A percentile compares a stretch with the other conserved stretches of the same genome.
These are phyloP conservation scores for Termitomyces sp. DNA, from an alignment of 768 basidiomycete species.

Conservation along the genomic window DNA sequence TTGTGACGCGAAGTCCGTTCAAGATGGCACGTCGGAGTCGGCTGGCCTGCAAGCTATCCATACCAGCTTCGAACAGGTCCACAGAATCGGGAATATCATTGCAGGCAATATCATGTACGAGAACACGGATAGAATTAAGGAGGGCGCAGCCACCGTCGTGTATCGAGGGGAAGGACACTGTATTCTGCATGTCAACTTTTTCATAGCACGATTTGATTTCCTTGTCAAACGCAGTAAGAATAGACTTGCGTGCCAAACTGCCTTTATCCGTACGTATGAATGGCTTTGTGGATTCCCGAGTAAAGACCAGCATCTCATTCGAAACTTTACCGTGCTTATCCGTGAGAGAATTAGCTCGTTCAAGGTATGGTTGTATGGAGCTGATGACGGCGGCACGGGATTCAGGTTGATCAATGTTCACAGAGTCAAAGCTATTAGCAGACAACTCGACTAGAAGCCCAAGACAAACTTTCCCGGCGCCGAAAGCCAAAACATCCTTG, in stretches of 20 bases:
- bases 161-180: constrained; percentile 20
- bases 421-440: constrained; percentile 6
- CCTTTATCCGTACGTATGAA: constrained; percentile 33
- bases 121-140: constrained; percentile 14
- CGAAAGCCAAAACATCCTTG: constrained; percentile 31
- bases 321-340: constrained; percentile 32
- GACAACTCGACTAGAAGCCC: constrained; percentile 31
- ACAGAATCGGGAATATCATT: constrained; percentile 16
- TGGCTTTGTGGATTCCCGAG: constrained; percentile 22
- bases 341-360: constrained; percentile 26
- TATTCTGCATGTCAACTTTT: constrained; percentile 16
- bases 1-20: constrained; percentile 18
- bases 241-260: constrained; percentile 27
- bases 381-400: constrained; percentile 14
- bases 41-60: constrained; percentile 35
- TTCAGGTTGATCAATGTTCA: constrained; percentile 13
- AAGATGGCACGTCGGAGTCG: constrained; percentile 25
- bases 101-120: constrained; percentile 17
- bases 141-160: constrained; percentile 16
- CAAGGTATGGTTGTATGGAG: constrained; percentile 24
- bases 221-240: constrained; percentile 21
- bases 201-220: constrained; percentile 30
- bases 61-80: constrained; percentile 34
- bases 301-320: constrained; percentile 32
- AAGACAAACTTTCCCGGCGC: constrained; percentile 26